Evolutionary conservation across 2,329 filamentous ascomycete species (phyloP), one percentile per base, ranked within the genome.

Genomic region (Bipolaris oryzae): DNA sequence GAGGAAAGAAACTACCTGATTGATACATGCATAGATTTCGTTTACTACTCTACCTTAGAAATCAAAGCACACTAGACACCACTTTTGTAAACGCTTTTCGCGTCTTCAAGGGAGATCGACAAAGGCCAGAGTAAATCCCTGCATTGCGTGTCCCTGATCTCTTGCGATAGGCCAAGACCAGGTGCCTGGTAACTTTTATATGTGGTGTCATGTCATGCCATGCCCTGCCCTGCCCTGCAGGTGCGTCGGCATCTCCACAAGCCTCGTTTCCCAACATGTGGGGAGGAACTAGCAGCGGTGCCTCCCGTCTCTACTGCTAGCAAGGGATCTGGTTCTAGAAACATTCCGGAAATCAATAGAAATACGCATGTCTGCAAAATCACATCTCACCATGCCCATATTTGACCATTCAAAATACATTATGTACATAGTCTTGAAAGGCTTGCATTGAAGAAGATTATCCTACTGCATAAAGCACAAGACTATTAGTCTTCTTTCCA

Each of bases 371-470:
- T 28, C 13, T 18, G 18, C 21, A 39, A 21, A 20, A 37, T 21
- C 13, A 43, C 43, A 38, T 38, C 18, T 45, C 51, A 25, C 15
- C 18, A 37, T 21, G 9, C 11, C 9, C 7, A 28, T 41, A 48
- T 21, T 38, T 25, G 7, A 25, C 11, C 42, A 34, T 15, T 15
- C 20, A 16, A 4, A 47, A 34, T 15, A 10, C 5, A 23, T 23
- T 41, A 13, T 38, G 3, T 16, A 28, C 35, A 16, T 31, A 31
- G n/a, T 44, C 38, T 41, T 47, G 23, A 37, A 54, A 55, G 47
- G 35, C 33, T 50, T 67, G 66, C 64, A 71, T 70, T 66, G 67
- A 70, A 67, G 71, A 58, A 62, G 59, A 57, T 62, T 67, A 60
- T 70, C 69, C 63, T 70, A 70, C 68, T 68, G 67, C 66, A 63